Evolutionary conservation across 78 protist species (phyloP), one percentile per base, ranked within the genome.

Genomic region (Cavenderia fasciculata): DNA sequence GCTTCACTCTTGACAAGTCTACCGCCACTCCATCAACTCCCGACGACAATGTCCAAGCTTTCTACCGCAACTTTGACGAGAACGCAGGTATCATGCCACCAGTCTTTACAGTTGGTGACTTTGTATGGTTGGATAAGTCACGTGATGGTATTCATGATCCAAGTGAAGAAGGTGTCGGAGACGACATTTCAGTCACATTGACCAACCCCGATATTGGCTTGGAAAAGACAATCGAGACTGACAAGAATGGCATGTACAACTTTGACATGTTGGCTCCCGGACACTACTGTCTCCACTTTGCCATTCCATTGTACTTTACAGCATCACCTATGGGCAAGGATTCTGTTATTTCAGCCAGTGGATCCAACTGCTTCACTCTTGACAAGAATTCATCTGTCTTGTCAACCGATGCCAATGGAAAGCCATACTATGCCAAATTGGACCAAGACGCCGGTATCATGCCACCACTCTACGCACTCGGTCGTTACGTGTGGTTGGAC

Each of bases 81-180:
- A 77, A 77, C 49, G 29, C 57, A 29, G 91, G 91, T 68, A 12
- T 84, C 16, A 40, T 23, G 2, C 52, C 57, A 52, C 25, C 54
- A 19, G 44, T 11, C 49, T 84, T 41, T 18, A 46, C 74, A 3
- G 36, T 84, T 27, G 91, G 91, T 51, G 62, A 41, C 23, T 73
- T 43, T 38, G 51, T 65, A 25, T 84, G 46, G 44, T 18, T 36
- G n/a, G 91, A 84, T 54, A 36, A n/a, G 4, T 52, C 44, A 16
- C 70, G 77, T 19, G 52, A 84, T 61, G 91, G 91, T 38, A 74
- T 46, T 2, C 59, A 25, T 36, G 75, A 84, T 47, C 56, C 91
- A 40, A 34, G 49, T 61, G 91, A 84, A 59, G 52, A 19, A 12
- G 43, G 43, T 36, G 34, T 73, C 0, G 77, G 44, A 33, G 29